Base-by-base conservation (phyloP, 331 rosid species). In the Malus hybrid region DNA sequence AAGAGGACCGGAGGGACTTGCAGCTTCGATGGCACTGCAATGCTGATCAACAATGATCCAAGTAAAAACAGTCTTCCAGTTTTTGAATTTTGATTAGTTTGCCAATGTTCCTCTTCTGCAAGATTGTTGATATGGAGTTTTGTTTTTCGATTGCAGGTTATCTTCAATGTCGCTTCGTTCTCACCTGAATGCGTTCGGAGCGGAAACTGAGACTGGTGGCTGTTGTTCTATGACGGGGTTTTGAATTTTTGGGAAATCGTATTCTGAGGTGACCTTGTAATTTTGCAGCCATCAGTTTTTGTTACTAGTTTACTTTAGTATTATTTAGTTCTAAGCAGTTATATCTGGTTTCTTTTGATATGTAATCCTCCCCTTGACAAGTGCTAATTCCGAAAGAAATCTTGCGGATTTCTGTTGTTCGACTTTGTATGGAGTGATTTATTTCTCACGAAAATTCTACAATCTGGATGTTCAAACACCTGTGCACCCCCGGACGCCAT, bases 1-100 rank as follows among this genome's bases (percentile, higher is more conserved):
- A 94, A 92, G 93, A 85, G 86, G 75, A 82, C 65, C 77, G 97
- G 97, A 60, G 99, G 99, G 63, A 92, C 89, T 6, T 94, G 97
- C 75, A 85, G 73, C 85, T 94, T 94, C 65, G 99, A 96, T 4
- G 97, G 92, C 8, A 92, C 99, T 22, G 97, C 97, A 9, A 92
- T 94, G 97, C 74, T 94, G 54, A 87, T 94, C 46, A 80, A 85
- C 76, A 80, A 86, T 65, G 97, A 94, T 79, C 99, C 99, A 83
- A 94, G 97, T 94, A 42, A 85, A 59, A 22, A 24, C 6, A 85
- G 88, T 67, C 19, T 52, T 33, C 52, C 19, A 19, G 3, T 59
- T 18, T 52, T 1, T 10, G 4, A 52, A 52, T 63, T 55, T 72
- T 55, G 12, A 44, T 6, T 63, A 31, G 24, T 65, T 65, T 70